Percentiles rank a stretch among this genome's conserved stretches.
Evolutionary conservation across 768 basidiomycete genomes (phyloP).

Genomic region (Lactarius tabidus): DNA sequence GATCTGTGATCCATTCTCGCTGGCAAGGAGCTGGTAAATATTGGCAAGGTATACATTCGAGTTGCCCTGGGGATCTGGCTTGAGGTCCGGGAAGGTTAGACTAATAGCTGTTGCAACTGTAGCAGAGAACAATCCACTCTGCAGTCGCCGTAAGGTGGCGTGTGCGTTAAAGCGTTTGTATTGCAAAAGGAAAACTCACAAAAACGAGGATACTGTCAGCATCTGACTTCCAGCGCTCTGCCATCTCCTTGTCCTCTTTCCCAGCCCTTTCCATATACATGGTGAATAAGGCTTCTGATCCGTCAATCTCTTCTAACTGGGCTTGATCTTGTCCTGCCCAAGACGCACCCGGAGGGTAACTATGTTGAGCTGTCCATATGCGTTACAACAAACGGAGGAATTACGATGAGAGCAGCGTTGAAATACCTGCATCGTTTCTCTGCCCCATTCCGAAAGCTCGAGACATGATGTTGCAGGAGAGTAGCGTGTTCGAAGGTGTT

Average conservation of each 20-base stretch:
- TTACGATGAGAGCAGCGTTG: neutral
- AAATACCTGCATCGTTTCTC: neutral
- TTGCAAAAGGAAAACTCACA: neutral
- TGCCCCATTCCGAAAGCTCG: neutral
- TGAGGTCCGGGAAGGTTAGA: slow-evolving; percentile 16
- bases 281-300: neutral
- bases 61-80: slow-evolving; percentile 13
- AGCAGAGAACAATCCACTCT: slow-evolving; percentile 22
- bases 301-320: slow-evolving; percentile 18
- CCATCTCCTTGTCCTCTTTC: neutral
- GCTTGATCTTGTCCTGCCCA: neutral
- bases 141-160: neutral
- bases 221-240: neutral
- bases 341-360: neutral
- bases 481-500: neutral
- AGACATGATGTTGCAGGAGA: neutral
- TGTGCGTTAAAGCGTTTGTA: neutral
- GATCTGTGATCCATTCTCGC: slow-evolving; percentile 4
- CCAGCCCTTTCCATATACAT: neutral
- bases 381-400: neutral
- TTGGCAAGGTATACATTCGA: slow-evolving; percentile 16
- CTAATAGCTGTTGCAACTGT: slow-evolving; percentile 17
- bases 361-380: neutral
- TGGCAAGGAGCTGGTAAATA: slow-evolving; percentile 9
- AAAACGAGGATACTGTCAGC: neutral